Evolutionary conservation across 129 eudicot genomes (phyloP).

Genomic region (Helianthus tuberosus): DNA sequence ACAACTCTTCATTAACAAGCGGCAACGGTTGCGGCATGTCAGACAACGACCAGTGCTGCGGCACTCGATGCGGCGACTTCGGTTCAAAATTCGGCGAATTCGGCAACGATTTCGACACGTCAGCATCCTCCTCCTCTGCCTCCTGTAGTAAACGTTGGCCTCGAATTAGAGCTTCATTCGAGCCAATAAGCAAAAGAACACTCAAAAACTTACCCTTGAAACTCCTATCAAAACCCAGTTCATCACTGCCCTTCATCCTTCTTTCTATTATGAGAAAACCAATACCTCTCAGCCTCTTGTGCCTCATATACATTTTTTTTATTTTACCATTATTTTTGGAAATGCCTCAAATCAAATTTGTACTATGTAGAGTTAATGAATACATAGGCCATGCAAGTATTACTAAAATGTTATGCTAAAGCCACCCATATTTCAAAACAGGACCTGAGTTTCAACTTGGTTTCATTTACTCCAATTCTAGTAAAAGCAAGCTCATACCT

Average conservation of each 20-base stretch:
- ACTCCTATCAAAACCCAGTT: no score
- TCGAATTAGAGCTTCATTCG: no score
- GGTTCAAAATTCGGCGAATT: constrained; percentile 52
- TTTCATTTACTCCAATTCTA: background rate
- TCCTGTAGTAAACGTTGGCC: no score
- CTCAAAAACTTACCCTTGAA: no score
- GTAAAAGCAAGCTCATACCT: constrained; percentile 2
- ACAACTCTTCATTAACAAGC: constrained; percentile 54
- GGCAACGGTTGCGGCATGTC: constrained; percentile 86
- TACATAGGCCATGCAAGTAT: background rate
- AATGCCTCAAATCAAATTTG: background rate
- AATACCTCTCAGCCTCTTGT: no score
- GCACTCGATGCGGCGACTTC: constrained; percentile 26
- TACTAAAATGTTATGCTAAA: no score
- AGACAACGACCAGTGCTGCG: constrained; percentile 57
- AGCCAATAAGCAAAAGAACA: no score
- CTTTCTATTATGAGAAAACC: no score
- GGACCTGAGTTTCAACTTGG: no score
- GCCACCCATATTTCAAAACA: no score
- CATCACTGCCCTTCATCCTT: no score
- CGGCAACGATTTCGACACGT: constrained; percentile 51
- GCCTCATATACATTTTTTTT: no score
- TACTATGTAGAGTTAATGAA: background rate
- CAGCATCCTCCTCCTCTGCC: background rate
- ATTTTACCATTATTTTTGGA: background rate